Conservation (phyloP, 164 flowering plant genomes). For the Cinnamomum chago region DNA sequence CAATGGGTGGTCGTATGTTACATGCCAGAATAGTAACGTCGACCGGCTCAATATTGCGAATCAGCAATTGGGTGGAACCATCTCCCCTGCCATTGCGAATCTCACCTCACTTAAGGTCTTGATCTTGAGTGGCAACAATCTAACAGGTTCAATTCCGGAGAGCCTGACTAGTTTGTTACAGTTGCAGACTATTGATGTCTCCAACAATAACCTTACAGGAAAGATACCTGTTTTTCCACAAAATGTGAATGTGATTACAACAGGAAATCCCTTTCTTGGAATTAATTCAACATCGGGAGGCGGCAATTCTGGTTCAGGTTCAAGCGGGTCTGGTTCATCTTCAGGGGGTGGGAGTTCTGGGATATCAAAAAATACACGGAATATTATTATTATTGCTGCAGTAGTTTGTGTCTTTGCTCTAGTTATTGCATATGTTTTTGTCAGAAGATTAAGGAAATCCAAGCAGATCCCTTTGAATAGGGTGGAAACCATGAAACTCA, state of each 20-base stretch:
- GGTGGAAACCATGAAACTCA: conserved; percentile 13
- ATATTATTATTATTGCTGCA: not conserved
- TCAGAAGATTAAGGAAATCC: not conserved
- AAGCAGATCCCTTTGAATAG: conserved; percentile 12
- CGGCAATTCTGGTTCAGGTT: conserved; percentile 2
- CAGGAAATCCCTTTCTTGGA: conserved; percentile 42
- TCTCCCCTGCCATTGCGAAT: conserved; percentile 49
- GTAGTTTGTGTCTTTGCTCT: not conserved
- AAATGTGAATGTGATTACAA: conserved; percentile 22
- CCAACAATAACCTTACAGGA: conserved; percentile 55
- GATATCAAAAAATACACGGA: not conserved
- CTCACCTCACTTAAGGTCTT: conserved; percentile 37
- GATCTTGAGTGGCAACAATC: conserved; percentile 43
- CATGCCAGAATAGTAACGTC: conserved; percentile 38
- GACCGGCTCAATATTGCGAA: conserved; percentile 33
- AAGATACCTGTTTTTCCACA: conserved; percentile 29
- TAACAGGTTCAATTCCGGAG: conserved; percentile 44
- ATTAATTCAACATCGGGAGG: conserved; percentile 9
- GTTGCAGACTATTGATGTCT: conserved; percentile 43
- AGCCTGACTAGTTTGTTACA: conserved; percentile 29
- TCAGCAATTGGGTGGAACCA: conserved; percentile 35
- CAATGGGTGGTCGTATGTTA: conserved; percentile 35
- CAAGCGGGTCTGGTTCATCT: not conserved
- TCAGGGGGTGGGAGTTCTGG: not conserved
- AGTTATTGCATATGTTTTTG: not conserved